phyloP scores from a whole-genome alignment of 176 grass and related monocot species.

The Tillandsia leiboldiana region DNA sequence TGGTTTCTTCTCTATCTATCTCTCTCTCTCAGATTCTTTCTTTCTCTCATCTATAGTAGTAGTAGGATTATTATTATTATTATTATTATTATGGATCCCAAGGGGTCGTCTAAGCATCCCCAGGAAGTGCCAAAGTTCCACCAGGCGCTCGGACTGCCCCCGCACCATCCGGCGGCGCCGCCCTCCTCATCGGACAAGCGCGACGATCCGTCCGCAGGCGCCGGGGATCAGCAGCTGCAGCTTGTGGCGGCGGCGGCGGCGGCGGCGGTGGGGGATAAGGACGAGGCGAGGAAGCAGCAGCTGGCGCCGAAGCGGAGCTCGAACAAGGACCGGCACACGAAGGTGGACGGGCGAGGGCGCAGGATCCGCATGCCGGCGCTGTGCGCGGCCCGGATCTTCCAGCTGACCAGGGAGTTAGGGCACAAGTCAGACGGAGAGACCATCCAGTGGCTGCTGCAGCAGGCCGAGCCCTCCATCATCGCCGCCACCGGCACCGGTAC shows the following conservation, averaged over 20 bases:
- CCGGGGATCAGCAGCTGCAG: constrained; percentile 20
- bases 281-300: constrained; percentile 29
- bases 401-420: constrained; percentile 66
- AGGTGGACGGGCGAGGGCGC: constrained; percentile 64
- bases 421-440: constrained; percentile 92
- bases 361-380: constrained; percentile 86
- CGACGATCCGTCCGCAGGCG: neutral
- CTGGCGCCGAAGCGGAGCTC: constrained; percentile 67
- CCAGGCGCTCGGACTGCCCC: constrained; percentile 3
- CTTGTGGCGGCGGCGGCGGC: neutral
- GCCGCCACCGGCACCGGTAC: constrained; percentile 64
- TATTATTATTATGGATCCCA: constrained; percentile 4
- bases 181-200: neutral
- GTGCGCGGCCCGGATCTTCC: constrained; percentile 78
- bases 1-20: neutral
- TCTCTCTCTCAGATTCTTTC: too few species aligned
- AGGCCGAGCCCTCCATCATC: constrained; percentile 69
- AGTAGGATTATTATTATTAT: too few species aligned
- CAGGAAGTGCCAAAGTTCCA: constrained; percentile 20
- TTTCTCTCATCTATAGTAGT: too few species aligned
- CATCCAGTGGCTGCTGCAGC: constrained; percentile 82
- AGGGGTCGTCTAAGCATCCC: constrained; percentile 13
- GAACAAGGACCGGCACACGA: constrained; percentile 88
- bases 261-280: constrained; percentile 21
- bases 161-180: too few species aligned